phyloP scores from a whole-genome alignment of 148 eudicot species.

The Vaccinium myrtillus region DNA sequence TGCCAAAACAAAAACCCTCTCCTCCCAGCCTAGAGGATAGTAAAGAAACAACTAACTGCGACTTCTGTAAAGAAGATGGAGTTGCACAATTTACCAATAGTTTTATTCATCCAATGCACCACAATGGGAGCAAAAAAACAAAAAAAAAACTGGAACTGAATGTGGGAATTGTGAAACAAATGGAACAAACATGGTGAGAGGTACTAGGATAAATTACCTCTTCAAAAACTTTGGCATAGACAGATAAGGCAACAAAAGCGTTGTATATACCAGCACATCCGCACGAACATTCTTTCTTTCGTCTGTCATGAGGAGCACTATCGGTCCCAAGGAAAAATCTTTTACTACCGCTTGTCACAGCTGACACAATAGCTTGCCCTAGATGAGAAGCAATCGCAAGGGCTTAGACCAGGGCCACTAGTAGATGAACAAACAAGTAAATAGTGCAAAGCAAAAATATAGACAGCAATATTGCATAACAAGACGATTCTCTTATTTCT shows the following conservation, averaged over 20 bases:
- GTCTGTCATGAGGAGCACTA: slow-evolving; percentile 92
- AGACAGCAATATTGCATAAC: not conserved
- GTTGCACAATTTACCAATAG: not conserved
- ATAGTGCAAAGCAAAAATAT: too few species aligned
- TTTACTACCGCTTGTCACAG: slow-evolving; percentile 84
- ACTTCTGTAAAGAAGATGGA: not conserved
- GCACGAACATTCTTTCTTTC: slow-evolving; percentile 64
- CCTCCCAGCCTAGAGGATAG: not conserved
- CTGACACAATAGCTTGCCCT: slow-evolving; percentile 81
- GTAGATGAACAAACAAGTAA: not conserved
- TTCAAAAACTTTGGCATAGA: slow-evolving; percentile 85
- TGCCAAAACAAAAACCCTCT: not conserved
- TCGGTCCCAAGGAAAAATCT: slow-evolving; percentile 92
- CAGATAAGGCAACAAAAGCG: slow-evolving; percentile 82
- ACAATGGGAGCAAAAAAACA: not conserved
- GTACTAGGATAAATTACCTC: slow-evolving; percentile 47
- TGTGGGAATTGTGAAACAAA: not conserved
- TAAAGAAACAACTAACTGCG: not conserved
- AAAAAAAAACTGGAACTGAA: not conserved
- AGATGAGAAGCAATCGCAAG: slow-evolving; percentile 4
- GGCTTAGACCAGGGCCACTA: not conserved
- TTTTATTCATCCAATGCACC: not conserved
- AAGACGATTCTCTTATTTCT: not conserved
- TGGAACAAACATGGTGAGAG: slow-evolving; percentile 9
- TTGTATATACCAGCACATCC: slow-evolving; percentile 96